These are phyloP conservation scores for Nakazawaea holstii DNA, from an alignment of 805 yeast species.

Conservation along the genomic window DNA sequence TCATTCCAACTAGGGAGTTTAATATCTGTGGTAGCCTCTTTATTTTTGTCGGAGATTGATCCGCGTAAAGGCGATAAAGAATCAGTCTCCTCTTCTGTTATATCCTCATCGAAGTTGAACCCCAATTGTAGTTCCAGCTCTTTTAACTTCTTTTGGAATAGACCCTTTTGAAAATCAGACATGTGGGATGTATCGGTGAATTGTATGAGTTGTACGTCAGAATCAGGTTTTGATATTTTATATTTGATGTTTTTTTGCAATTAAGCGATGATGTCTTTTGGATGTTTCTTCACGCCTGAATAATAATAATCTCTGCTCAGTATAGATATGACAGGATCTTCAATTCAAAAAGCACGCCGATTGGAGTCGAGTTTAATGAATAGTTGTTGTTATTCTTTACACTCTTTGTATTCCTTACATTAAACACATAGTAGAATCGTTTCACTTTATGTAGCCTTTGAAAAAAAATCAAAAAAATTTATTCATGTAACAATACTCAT, in stretches of 20 bases:
- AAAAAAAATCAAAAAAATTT: neutral
- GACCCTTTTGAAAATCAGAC: slow-evolving; percentile 17
- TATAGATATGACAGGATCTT: too few species aligned
- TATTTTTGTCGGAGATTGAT: neutral
- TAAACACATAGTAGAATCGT: neutral
- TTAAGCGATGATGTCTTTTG: too few species aligned
- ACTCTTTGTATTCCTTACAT: neutral
- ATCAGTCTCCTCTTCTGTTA: slow-evolving; percentile 11
- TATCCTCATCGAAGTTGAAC: slow-evolving; percentile 12
- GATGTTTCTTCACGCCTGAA: too few species aligned
- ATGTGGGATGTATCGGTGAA: neutral
- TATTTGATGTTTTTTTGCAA: too few species aligned
- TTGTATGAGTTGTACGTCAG: too few species aligned
- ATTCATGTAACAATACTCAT: neutral
- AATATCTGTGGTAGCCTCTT: neutral
- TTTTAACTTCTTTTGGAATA: slow-evolving; percentile 20
- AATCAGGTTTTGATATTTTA: too few species aligned
- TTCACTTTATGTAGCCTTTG: neutral
- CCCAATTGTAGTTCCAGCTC: slow-evolving; percentile 19
- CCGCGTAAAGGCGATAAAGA: slow-evolving; percentile 8
- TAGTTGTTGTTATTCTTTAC: too few species aligned
- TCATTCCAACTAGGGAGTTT: slow-evolving; percentile 25
- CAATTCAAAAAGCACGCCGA: too few species aligned
- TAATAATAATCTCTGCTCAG: too few species aligned
- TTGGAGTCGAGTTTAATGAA: too few species aligned